Percentiles rank a stretch among this genome's conserved stretches.
Conservation (phyloP, 1,139 yeast genomes). For the Sugiyamaella castrensis region DNA sequence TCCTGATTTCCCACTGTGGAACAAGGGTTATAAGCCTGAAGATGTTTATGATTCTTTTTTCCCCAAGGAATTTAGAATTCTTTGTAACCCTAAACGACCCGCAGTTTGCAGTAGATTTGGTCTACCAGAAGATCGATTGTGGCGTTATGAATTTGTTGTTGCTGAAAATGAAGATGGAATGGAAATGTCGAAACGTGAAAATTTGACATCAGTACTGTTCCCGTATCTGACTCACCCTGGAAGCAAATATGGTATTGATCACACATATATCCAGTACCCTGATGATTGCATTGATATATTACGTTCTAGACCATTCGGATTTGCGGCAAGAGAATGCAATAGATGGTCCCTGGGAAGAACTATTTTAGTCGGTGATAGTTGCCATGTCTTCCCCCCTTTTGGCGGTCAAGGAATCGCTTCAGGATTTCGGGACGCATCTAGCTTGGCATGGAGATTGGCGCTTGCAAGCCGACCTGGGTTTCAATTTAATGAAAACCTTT, state of each 20-base stretch:
- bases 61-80: conserved; percentile 4
- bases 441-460: conserved; percentile 1
- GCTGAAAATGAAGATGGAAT: conserved; percentile 3
- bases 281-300: conserved; percentile 11
- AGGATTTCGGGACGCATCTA: conserved; percentile 1
- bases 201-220: conserved; percentile 2
- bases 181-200: conserved; percentile 3
- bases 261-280: neutral
- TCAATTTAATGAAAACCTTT: neutral
- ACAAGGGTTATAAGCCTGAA: conserved; percentile 7
- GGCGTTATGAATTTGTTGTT: conserved; percentile 11
- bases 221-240: conserved; percentile 11
- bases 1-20: conserved; percentile 10
- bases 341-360: conserved; percentile 9
- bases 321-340: conserved; percentile 7
- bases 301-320: conserved; percentile 8
- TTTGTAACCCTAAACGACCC: conserved; percentile 10
- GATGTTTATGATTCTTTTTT: conserved; percentile 10
- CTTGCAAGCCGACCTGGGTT: conserved; percentile 1
- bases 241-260: neutral
- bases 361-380: conserved; percentile 1
- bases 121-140: neutral
- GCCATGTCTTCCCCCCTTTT: conserved; percentile 1
- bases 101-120: conserved; percentile 11
- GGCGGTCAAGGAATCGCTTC: conserved; percentile 5